These are phyloP conservation scores for Paspalum vaginatum DNA, from an alignment of 176 grass and related monocot genomes.

Conservation along the genomic window DNA sequence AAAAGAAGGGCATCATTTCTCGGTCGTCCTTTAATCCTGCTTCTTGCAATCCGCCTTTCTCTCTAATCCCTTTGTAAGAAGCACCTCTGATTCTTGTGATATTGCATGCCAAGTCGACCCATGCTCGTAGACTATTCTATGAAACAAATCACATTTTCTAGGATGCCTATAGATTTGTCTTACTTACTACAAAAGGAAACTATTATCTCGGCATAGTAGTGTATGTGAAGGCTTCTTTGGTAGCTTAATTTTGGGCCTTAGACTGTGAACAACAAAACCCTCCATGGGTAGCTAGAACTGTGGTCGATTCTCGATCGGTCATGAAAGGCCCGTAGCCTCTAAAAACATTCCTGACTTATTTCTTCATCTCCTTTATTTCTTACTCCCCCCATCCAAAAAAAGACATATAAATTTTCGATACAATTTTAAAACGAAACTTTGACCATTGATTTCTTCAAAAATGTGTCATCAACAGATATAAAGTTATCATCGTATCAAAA, in stretches of 20 bases:
- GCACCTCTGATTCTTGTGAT: background rate
- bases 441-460: too few relatives aligned
- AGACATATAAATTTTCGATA: too few relatives aligned
- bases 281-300: too few relatives aligned
- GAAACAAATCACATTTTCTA: background rate
- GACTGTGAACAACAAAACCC: too few relatives aligned
- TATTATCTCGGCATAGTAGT: background rate
- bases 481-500: too few relatives aligned
- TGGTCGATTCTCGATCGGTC: too few relatives aligned
- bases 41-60: conserved; percentile 37
- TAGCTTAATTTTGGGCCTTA: background rate
- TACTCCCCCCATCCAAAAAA: too few relatives aligned
- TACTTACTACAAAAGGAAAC: background rate
- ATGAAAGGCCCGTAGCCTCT: too few relatives aligned
- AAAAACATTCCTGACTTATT: too few relatives aligned
- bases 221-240: background rate
- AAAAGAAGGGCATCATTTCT: conserved; percentile 28
- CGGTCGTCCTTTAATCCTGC: conserved; percentile 39
- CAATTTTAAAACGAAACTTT: too few relatives aligned
- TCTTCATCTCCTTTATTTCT: too few relatives aligned
- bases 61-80: background rate
- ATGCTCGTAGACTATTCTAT: background rate
- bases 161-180: background rate
- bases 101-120: background rate
- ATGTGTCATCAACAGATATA: too few relatives aligned